Base-by-base conservation (phyloP, 306 rosid genomes). In the Malus fusca region DNA sequence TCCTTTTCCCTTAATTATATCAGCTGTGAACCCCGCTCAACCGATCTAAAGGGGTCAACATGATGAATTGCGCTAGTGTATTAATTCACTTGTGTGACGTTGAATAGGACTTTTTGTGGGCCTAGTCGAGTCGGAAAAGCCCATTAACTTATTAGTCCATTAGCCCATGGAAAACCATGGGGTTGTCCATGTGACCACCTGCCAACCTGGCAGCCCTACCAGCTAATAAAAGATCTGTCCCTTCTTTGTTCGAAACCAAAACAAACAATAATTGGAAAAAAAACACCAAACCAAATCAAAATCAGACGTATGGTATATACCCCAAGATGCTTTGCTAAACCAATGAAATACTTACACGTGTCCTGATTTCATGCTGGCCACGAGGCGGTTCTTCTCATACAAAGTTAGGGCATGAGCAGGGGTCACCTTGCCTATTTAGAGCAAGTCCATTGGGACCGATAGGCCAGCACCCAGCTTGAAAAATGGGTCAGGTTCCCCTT, bases 121-220 rank as follows among this genome's bases (percentile, higher is more conserved):
- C 66, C 35, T 12, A 15, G 42, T 40, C 21, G 30, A 26, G 75
- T 12, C 13, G 70, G n/a, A 11, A 33, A 59, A 76, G 58, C 40
- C 11, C 37, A 63, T 28, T 31, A 28, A 19, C 21, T 51, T 51
- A 17, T 51, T 51, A 17, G 42, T 19, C 6, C 66, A 8, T 30
- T 25, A 61, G 19, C 66, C 67, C 56, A 55, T 75, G 77, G 83
- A 80, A 85, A 76, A 88, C 90, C 87, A 84, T 85, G 90, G 86
- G 35, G 3, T 74, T 82, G 84, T 61, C 76, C 87, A 82, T 77
- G 87, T 78, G 93, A 85, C 72, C 77, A 63, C 88, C 96, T 85
- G 91, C 88, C 90, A 83, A 85, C 85, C 87, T 80, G 80, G 87
- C 96, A 90, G 75, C 83, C 71, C 82, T 15, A 76, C 74, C 82